Conservation (phyloP, 2,329 filamentous ascomycete genomes). For the Paramyrothecium roridum region DNA sequence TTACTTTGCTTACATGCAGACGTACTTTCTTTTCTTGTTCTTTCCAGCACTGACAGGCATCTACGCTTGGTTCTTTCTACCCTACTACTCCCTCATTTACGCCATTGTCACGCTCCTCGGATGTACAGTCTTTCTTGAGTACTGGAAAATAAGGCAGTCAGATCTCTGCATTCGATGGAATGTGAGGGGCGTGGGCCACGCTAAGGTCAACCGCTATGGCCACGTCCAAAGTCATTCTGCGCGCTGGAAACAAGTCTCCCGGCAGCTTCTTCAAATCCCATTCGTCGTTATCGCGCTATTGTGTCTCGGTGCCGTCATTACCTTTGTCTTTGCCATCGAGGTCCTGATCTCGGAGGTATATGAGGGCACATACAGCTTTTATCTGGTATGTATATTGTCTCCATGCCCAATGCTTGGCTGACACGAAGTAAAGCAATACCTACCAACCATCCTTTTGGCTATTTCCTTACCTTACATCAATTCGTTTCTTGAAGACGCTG, state of each 20-base stretch:
- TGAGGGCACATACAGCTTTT: conserved; percentile 62
- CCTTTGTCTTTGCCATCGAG: conserved; percentile 68
- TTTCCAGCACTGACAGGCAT: conserved; percentile 68
- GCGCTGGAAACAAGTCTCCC: conserved; percentile 57
- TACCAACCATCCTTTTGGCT: conserved; percentile 69
- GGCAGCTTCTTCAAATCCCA: conserved; percentile 67
- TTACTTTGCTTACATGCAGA: conserved; percentile 81
- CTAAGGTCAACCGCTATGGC: conserved; percentile 65
- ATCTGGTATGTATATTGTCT: conserved; percentile 47
- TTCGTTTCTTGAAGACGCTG: conserved; percentile 59
- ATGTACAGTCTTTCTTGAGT: conserved; percentile 73
- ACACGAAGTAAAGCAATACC: conserved; percentile 56
- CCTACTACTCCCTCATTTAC: conserved; percentile 68
- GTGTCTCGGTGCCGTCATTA: conserved; percentile 64
- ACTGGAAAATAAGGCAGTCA: conserved; percentile 73
- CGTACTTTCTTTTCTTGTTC: conserved; percentile 67
- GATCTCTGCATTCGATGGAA: conserved; percentile 72
- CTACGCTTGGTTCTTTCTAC: conserved; percentile 65
- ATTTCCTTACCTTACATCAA: conserved; percentile 64
- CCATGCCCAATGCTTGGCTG: accelerated
- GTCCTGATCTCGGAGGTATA: conserved; percentile 75
- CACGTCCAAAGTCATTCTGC: conserved; percentile 62
- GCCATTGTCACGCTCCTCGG: conserved; percentile 65
- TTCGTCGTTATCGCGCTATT: conserved; percentile 59
- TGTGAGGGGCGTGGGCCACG: conserved; percentile 63